Conservation (phyloP, 148 eudicot genomes). For the Cornus florida region DNA sequence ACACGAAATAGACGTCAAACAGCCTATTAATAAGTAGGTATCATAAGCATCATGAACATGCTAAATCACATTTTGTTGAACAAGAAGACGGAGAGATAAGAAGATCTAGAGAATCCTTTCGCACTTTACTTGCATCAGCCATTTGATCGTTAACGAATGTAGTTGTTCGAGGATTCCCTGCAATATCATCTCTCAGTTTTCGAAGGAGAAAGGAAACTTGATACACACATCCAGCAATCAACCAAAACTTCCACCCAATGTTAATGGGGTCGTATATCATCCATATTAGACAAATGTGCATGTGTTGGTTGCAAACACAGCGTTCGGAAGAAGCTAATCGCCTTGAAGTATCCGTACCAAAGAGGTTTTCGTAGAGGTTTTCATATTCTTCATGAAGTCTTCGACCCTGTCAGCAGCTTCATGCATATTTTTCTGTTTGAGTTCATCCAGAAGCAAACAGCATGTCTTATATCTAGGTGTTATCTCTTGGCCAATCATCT, state of each 20-base stretch:
- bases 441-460: slow-evolving; percentile 56
- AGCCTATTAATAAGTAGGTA: too few species aligned
- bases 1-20: too few species aligned
- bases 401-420: slow-evolving; percentile 63
- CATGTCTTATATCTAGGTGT: slow-evolving; percentile 66
- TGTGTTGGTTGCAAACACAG: neutral
- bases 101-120: too few species aligned
- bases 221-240: neutral
- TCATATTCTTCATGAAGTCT: slow-evolving; percentile 49
- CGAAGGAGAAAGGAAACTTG: neutral
- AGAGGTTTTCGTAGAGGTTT: slow-evolving; percentile 48
- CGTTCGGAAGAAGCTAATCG: neutral
- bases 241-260: neutral
- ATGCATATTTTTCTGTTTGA: slow-evolving; percentile 48
- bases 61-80: too few species aligned
- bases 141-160: too few species aligned
- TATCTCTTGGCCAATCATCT: slow-evolving; percentile 67
- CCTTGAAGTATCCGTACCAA: slow-evolving; percentile 18
- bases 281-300: neutral
- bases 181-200: neutral
- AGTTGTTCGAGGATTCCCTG: neutral
- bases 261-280: too few species aligned
- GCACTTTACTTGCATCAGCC: too few species aligned
- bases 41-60: too few species aligned
- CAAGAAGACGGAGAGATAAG: too few species aligned